Base-by-base conservation (phyloP, 495 filamentous ascomycete genomes). In the Jackrogersella multiformis region DNA sequence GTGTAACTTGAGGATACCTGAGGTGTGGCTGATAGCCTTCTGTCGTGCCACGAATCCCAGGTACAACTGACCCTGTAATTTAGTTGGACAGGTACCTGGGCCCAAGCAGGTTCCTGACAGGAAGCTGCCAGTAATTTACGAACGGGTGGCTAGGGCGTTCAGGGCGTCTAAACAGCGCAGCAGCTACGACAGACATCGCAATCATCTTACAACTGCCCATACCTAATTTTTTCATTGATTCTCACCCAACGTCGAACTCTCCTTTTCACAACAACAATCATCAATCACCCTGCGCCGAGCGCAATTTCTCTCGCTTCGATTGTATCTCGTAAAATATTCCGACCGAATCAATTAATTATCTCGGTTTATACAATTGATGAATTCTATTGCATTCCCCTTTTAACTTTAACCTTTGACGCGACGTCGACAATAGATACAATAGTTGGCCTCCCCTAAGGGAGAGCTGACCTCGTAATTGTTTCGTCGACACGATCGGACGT, bases 221-320 rank as follows among this genome's bases (percentile, higher is more conserved):
- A 20, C 66, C 53, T 32, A 46, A 20, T 68, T 57, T 68, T 64
- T 70, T 61, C 59, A 65, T 57, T 65, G 46, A 60, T 70, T 60
- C 60, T 44, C 45, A 30, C 56, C 62, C 68, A 66, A 60, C 56
- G 24, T 48, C 57, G 23, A 56, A 44, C 51, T 41, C 39, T 60
- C 61, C 48, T 61, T 65, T 61, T 39, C 34, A 51, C 63, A 35
- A 41, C 45, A 57, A 69, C 67, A 65, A 61, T 60, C 67, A 54
- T 32, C 56, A 42, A 72, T n/a, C n/a, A n/a, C 73, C 67, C 57
- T 57, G 73, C 70, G 73, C 70, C 52, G 68, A 62, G 70, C 70
- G 73, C 73, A 73, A 65, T 73, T 73, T 71, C 73, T 48, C 49
- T 75, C 73, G 61, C 55, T 75, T 52, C 57, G 55, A 61, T 61